Base-by-base conservation (phyloP, 345 rosid genomes). In the Dipteronia sinensis region DNA sequence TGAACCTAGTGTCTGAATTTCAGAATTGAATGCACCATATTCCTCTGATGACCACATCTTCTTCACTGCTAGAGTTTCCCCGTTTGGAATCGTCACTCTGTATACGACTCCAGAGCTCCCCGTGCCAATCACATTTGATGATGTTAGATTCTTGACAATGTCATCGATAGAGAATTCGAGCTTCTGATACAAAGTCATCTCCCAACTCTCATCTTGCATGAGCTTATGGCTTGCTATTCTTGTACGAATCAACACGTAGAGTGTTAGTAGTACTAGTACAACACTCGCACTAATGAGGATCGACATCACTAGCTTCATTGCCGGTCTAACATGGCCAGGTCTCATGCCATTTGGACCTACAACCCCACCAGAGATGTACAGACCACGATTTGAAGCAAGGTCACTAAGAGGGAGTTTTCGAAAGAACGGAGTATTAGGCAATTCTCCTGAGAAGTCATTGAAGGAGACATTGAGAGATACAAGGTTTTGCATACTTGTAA, bases 21-120 rank as follows among this genome's bases (percentile, higher is more conserved):
- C 98, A 23, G 98, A 93, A 77, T 71, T 83, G 82, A 93, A 95
- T 61, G 99, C 94, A 40, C 94, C 94, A 1, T 84, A 85, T 76
- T 93, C 97, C 61, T 95, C 97, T 5, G 88, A 74, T 19, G 99
- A 88, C 99, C 98, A 93, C 98, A 93, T 92, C 74, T 93, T 95
- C 77, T 95, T 95, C 70, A 95, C 98, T 2, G 99, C 99, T 61
- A 95, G 71, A 1, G 87, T 87, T 74, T 90, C 96, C 7, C 97
- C 97, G 19, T 89, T 88, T 7, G 93, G 89, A 23, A 90, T 80
- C 27, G 86, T 87, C 53, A 93, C 95, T 82, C 89, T 83, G 83
- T 93, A 92, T 0, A 95, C 99, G 1, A 95, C 98, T 47, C 99
- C 99, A 1, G 99, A 95, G 89, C 99, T 92, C 58, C 99, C 99